Percentiles rank a stretch among this genome's conserved stretches.
Conservation (phyloP, 2,329 filamentous ascomycete genomes). For the Colletotrichum simmondsii region DNA sequence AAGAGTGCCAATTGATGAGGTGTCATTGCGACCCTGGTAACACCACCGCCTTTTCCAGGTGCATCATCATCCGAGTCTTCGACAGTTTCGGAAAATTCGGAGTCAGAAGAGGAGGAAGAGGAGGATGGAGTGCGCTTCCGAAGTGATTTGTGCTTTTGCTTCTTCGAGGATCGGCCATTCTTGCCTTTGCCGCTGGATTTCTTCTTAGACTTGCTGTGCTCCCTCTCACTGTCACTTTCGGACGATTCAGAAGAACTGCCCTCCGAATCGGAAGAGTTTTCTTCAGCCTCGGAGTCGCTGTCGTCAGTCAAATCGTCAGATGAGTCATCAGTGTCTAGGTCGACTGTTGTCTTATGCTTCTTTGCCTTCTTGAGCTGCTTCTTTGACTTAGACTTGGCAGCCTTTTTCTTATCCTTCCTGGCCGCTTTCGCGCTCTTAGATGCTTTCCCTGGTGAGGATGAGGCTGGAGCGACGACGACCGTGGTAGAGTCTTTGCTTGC, state of each 20-base stretch:
- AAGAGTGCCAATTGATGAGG: conserved; percentile 9
- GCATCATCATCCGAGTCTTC: not conserved
- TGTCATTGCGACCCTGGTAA: conserved; percentile 15
- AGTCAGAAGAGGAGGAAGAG: not conserved
- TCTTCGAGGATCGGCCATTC: not conserved
- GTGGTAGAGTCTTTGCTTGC: not conserved
- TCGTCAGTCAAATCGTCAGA: not conserved
- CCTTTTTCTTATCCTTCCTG: not conserved
- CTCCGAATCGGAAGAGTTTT: not conserved
- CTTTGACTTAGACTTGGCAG: not conserved
- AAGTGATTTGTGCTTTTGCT: not conserved
- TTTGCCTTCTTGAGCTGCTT: not conserved
- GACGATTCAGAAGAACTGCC: not conserved
- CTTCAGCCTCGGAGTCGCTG: not conserved
- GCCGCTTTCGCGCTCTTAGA: not conserved
- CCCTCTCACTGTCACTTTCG: not conserved
- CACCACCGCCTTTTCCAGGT: not conserved
- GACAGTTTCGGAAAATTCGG: not conserved
- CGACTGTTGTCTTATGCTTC: not conserved
- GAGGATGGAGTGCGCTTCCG: not conserved
- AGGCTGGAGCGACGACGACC: not conserved
- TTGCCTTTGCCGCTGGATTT: not conserved
- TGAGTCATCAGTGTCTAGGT: not conserved
- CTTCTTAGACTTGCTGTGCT: conserved; percentile 13
- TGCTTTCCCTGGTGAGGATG: not conserved